Base-by-base conservation (phyloP, 2,329 filamentous ascomycete genomes). In the Sclerotinia spermophila region DNA sequence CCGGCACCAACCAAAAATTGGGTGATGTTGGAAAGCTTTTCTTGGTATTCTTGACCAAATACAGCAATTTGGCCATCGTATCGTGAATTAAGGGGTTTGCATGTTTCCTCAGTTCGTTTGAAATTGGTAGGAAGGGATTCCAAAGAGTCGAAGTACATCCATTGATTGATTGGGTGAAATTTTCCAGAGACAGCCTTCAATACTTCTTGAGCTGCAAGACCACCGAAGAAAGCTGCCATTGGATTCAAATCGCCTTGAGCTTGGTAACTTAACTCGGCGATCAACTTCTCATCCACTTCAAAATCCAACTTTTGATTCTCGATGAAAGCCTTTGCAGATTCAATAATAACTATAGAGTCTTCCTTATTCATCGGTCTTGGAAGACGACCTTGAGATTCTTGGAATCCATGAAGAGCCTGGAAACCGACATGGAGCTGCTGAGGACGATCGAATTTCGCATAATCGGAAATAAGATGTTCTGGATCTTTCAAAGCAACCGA, bases 11-110 rank as follows among this genome's bases (percentile, higher is more conserved):
- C 96, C 69, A 99, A 86, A 84, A 99, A 99, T 77, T 98, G 89
- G 78, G 90, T 96, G 73, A 96, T 82, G 77, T 97, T 97, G 72
- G 91, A 88, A 75, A 99, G 87, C 85, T 97, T 97, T 67, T 97
- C 91, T 81, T 99, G 96, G 81, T 90, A 99, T 74, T 97, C 92
- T 77, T 88, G 91, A 73, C 96, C 96, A 75, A 99, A 97, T 1
- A 99, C 96, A 3, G 93, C 95, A 78, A 99, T 97, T 79, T 99
- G 96, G 4, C 96, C 96, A 81, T 99, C 96, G 79, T 99, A 99
- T 71, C 96, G 90, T 72, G 90, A 92, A 60, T 92, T 92, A 51
- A 88, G 84, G 48, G 96, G 95, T 81, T 92, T 91, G 86, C 96
- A 99, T 61, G 92, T 86, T 81, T 97, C 94, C 77, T 96, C 92